Percentiles rank a stretch among this genome's conserved stretches.
phyloP scores from a whole-genome alignment of 2,329 filamentous ascomycete species.

The Bipolaris sorokiniana region DNA sequence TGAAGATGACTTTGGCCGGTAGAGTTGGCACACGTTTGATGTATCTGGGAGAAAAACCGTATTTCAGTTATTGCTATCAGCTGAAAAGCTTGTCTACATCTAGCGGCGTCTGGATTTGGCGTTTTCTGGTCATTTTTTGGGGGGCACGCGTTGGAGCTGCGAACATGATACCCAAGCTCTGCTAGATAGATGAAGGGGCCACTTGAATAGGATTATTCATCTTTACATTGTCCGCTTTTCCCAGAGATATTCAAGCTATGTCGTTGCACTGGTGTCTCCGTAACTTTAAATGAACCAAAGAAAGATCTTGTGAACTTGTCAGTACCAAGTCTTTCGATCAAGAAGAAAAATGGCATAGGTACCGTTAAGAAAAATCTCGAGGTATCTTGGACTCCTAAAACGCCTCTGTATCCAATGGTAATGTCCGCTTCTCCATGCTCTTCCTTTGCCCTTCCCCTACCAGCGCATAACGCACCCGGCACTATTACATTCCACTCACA shows the following conservation, averaged over 20 bases:
- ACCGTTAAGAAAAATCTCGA: neutral
- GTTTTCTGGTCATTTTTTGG: neutral
- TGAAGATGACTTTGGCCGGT: no score
- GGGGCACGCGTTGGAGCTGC: neutral
- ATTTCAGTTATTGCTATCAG: neutral
- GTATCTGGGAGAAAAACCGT: no score
- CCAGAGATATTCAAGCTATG: neutral
- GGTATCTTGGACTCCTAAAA: conserved; percentile 5
- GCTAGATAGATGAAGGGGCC: neutral
- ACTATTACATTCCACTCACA: neutral
- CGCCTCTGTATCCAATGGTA: neutral
- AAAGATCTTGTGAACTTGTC: neutral
- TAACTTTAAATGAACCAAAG: neutral
- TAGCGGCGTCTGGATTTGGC: neutral
- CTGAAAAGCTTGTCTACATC: neutral
- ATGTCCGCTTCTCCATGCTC: neutral
- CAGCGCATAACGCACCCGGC: neutral
- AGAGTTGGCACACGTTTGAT: no score
- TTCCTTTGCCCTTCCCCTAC: neutral
- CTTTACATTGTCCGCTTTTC: neutral
- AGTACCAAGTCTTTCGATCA: neutral
- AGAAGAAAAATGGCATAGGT: neutral
- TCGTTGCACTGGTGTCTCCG: neutral
- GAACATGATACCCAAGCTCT: conserved; percentile 2
- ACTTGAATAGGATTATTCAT: neutral